Base-by-base conservation (phyloP, 139 green algal species). In the Picochlorum costavermella region DNA sequence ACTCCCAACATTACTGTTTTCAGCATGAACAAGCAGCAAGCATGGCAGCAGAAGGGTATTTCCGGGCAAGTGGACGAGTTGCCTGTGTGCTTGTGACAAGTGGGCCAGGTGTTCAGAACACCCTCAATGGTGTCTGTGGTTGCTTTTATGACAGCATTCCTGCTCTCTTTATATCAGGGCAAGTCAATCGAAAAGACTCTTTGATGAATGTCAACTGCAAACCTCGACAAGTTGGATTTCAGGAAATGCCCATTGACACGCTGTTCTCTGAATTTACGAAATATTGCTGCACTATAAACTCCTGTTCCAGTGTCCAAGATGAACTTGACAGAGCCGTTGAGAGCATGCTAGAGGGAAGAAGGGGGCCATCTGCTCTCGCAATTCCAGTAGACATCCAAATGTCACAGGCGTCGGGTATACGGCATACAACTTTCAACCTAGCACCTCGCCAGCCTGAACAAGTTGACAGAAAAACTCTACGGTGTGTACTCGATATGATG, bases 301-400 rank as follows among this genome's bases (percentile, higher is more conserved):
- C 45, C 45, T 50, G 45, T 50, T 50, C 6, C 4, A 50, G 3
- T 50, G 45, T 50, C 5, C 45, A 50, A 17, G 5, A 50, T n/a
- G 4, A 50, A 50, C 13, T 50, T n/a, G 45, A 50, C 5, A 17
- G 45, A 50, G 45, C 45, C 45, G 6, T 50, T 50, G 45, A 50
- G 45, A 50, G 45, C 45, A 50, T 50, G 45, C 45, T 50, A 9
- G 4, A 50, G 3, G 45, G 45, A 5, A 50, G 45, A 9, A 50
- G 45, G 5, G 45, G 45, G 45, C 45, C 45, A 23, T 50, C 45
- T 50, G 45, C 5, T 50, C 45, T 50, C 4, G 45, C 45, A 4
- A 50, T 50, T 50, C 45, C 45, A n/a, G 45, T 50, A 50, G 45
- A 50, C 6, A 50, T 50, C 45, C 45, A 50, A 50, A 50, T 50